Conservation (phyloP, 2,329 filamentous ascomycete genomes). For the Xylariaceae sp. region DNA sequence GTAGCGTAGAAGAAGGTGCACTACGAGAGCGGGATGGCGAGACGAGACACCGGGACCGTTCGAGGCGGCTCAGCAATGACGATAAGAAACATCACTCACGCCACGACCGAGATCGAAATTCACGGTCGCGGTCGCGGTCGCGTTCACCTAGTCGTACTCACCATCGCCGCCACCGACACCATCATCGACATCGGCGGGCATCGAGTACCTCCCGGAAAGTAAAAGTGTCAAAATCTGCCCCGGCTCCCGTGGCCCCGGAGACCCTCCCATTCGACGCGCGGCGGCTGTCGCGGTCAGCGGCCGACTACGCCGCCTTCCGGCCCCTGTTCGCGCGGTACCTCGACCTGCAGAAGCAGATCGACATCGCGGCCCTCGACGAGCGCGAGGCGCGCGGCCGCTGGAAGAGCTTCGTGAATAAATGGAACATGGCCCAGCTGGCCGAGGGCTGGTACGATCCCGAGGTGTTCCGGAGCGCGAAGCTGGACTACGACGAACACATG, state of each 20-base stretch:
- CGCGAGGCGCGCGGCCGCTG: slow-evolving; percentile 77
- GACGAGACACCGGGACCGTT: background rate
- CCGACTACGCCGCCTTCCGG: slow-evolving; percentile 58
- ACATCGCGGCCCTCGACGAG: slow-evolving; percentile 63
- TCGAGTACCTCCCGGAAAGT: too few species aligned
- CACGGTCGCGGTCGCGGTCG: slow-evolving; percentile 4
- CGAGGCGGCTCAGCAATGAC: background rate
- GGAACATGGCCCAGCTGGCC: slow-evolving; percentile 83
- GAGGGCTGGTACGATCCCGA: slow-evolving; percentile 91
- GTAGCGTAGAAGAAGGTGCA: background rate
- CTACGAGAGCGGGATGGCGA: too few species aligned
- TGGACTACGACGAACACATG: background rate
- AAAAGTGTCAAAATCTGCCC: too few species aligned
- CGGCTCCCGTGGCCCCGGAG: too few species aligned
- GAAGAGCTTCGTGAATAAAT: slow-evolving; percentile 89
- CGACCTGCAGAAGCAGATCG: slow-evolving; percentile 75
- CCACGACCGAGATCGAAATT: too few species aligned
- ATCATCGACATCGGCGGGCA: too few species aligned
- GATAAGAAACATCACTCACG: background rate
- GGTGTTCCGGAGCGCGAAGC: slow-evolving; percentile 45
- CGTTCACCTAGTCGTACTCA: slow-evolving; percentile 10
- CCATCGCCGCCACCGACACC: slow-evolving; percentile 3
- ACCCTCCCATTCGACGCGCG: slow-evolving; percentile 62
- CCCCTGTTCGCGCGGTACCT: slow-evolving; percentile 79
- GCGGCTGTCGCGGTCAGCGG: slow-evolving; percentile 57